A percentile compares a stretch with the other conserved stretches of the same genome.
phyloP scores from a whole-genome alignment of 1,284 basidiomycete species.

The Rhizopogon parksii region DNA sequence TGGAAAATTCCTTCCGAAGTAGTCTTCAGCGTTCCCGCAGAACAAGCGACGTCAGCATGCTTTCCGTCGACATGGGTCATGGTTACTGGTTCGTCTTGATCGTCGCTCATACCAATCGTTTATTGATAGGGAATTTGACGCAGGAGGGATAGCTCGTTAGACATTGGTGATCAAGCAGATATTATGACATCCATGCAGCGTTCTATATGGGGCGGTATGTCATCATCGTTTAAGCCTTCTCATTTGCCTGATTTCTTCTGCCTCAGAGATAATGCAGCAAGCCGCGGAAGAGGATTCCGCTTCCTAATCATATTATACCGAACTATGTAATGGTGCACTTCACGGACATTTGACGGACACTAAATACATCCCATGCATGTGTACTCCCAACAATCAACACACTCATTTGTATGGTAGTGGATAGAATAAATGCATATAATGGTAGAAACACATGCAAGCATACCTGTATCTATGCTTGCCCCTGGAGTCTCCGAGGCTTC shows the following conservation, averaged over 20 bases:
- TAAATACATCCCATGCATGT: slow-evolving; percentile 4
- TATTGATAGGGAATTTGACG: slow-evolving; percentile 5
- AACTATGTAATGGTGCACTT: slow-evolving; percentile 10
- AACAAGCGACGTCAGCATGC: slow-evolving; percentile 52
- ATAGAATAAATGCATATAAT: slow-evolving; percentile 10
- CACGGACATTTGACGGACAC: slow-evolving; percentile 12
- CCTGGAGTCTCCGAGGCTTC: slow-evolving; percentile 30
- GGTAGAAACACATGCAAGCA: background rate
- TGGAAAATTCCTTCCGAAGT: slow-evolving; percentile 37
- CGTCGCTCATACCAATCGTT: slow-evolving; percentile 3
- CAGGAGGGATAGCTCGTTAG: slow-evolving; percentile 42
- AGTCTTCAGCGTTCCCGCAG: slow-evolving; percentile 49
- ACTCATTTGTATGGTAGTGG: slow-evolving; percentile 10
- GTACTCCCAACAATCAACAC: slow-evolving; percentile 4
- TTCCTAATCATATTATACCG: slow-evolving; percentile 5
- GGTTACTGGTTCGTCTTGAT: slow-evolving; percentile 37
- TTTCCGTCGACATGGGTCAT: slow-evolving; percentile 49
- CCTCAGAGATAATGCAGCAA: slow-evolving; percentile 20
- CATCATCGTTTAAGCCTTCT: background rate
- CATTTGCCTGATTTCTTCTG: background rate
- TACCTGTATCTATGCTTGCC: slow-evolving; percentile 6
- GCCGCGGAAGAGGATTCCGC: slow-evolving; percentile 12
- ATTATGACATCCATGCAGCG: slow-evolving; percentile 55
- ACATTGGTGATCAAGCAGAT: slow-evolving; percentile 47
- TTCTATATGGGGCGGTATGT: slow-evolving; percentile 64